Percentiles rank a stretch among this genome's conserved stretches.
These are phyloP conservation scores for Micromonas pusilla DNA, from an alignment of 139 green algal species.

Conservation along the genomic window DNA sequence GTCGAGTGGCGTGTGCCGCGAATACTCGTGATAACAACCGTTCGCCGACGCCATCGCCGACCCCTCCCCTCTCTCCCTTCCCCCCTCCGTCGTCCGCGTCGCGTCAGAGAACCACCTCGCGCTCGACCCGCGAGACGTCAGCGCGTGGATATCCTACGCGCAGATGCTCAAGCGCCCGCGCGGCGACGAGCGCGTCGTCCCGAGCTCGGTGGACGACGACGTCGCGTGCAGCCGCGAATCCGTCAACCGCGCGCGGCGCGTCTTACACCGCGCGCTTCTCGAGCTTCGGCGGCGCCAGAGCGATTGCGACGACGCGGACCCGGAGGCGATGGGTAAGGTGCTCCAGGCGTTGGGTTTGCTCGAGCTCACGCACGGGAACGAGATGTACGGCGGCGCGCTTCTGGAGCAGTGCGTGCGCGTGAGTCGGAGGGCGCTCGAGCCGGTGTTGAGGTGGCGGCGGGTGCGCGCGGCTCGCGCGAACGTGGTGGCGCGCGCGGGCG, in stretches of 20 bases:
- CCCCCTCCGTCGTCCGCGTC: too few species aligned
- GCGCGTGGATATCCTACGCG: neutral
- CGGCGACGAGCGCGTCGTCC: neutral
- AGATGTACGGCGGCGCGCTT: neutral
- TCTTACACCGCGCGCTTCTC: neutral
- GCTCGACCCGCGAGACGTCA: neutral
- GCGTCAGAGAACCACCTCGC: neutral
- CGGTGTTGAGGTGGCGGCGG: neutral
- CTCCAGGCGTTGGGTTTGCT: neutral
- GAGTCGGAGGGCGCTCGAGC: neutral
- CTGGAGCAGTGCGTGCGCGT: neutral
- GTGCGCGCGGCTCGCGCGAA: neutral
- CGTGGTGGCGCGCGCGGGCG: neutral
- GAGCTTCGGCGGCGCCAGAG: too few species aligned
- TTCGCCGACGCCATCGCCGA: too few species aligned
- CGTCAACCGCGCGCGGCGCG: neutral
- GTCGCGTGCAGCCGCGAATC: neutral
- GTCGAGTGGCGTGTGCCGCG: too few species aligned
- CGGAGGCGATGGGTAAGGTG: neutral
- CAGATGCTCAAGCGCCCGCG: neutral
- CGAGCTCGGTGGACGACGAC: neutral
- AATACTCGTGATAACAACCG: too few species aligned
- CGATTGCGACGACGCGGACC: too few species aligned
- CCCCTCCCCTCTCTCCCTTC: too few species aligned
- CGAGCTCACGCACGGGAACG: neutral